Evolutionary conservation across 176 grass and related monocot species (phyloP), one percentile per base, ranked within the genome.

Genomic region (Aegilops sharonensis): DNA sequence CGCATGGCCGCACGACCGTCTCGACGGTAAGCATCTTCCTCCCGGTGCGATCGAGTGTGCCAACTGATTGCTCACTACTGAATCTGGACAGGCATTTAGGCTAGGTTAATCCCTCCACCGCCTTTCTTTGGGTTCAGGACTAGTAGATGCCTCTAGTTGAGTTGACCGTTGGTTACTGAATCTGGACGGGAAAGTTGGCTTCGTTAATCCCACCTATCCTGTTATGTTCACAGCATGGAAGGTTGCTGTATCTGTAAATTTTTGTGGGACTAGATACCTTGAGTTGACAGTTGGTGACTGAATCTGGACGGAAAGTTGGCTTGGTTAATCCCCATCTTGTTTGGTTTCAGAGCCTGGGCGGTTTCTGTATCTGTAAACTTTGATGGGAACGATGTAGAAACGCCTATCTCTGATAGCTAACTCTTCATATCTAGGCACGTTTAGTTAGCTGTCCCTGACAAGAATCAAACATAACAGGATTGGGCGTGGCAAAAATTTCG

Each of bases 1-100:
- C 81, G 79, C 60, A 60, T 95, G 93, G 93, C 93, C 93, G 83
- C 82, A 95, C 78, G 93, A 95, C 30, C 71, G 85, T 15, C 79
- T 66, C 81, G 93, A 95, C 77, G 93, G 90, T 92, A 66, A 82
- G 70, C 74, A 2, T 52, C 45, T 63, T 15, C 54, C 56, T 75
- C 29, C 71, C 71, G 30, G 36, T 23, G 69, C 69, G 70, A 59
- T 59, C 43, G 43, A 27, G 45, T 75, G 45, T 43, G 42, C 54
- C 11, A 42, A 40, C 35, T 61, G 32, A 36, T 37, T 34, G 21
- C 32, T 47, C 71, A 14, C 6, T 17, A n/a, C 2, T 84, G 71
- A 50, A 76, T 47, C 71, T 84, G 82, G 82, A 64, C 39, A 23
- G 39, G 21, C 32, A 64, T 63, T 20, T 60, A 4, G 67, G 12